Conservation (phyloP, 1,139 yeast genomes). For the Blastobotrys indianensis region DNA sequence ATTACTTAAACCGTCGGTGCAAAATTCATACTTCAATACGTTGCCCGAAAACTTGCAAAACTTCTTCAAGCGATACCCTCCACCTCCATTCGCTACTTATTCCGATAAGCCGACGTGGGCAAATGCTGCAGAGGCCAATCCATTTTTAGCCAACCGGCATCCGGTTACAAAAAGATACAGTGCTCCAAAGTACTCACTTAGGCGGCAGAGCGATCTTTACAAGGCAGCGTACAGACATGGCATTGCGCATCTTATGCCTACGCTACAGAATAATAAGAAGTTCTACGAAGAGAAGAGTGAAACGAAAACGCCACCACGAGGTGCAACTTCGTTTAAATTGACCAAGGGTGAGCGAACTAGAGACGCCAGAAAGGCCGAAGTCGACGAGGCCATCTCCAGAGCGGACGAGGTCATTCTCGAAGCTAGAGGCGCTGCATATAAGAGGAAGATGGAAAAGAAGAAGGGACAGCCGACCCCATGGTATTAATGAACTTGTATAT, state of each 20-base stretch:
- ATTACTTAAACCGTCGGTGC: slow-evolving; percentile 12
- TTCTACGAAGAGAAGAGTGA: slow-evolving; percentile 77
- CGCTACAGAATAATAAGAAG: slow-evolving; percentile 56
- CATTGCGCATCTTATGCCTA: slow-evolving; percentile 71
- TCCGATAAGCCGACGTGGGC: slow-evolving; percentile 59
- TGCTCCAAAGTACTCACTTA: slow-evolving; percentile 69
- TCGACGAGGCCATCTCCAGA: slow-evolving; percentile 57
- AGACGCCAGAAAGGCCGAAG: slow-evolving; percentile 54
- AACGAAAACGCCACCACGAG: slow-evolving; percentile 66
- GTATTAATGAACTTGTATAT: slow-evolving; percentile 9
- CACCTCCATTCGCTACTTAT: slow-evolving; percentile 69
- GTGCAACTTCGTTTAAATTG: slow-evolving; percentile 74
- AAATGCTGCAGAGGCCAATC: slow-evolving; percentile 68
- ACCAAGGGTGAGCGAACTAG: slow-evolving; percentile 72
- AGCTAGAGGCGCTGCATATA: slow-evolving; percentile 47
- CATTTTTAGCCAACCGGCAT: slow-evolving; percentile 81
- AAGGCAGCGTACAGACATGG: slow-evolving; percentile 83
- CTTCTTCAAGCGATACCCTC: slow-evolving; percentile 82
- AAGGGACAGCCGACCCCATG: slow-evolving; percentile 10
- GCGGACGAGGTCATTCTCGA: slow-evolving; percentile 69
- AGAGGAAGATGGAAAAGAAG: slow-evolving; percentile 27
- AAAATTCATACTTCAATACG: slow-evolving; percentile 28
- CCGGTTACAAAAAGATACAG: slow-evolving; percentile 75
- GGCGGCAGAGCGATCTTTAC: slow-evolving; percentile 80
- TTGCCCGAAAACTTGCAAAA: slow-evolving; percentile 68